Percentiles rank a stretch among this genome's conserved stretches.
Conservation (phyloP, 2,329 filamentous ascomycete genomes). For the Aspergillus eucalypticola region DNA sequence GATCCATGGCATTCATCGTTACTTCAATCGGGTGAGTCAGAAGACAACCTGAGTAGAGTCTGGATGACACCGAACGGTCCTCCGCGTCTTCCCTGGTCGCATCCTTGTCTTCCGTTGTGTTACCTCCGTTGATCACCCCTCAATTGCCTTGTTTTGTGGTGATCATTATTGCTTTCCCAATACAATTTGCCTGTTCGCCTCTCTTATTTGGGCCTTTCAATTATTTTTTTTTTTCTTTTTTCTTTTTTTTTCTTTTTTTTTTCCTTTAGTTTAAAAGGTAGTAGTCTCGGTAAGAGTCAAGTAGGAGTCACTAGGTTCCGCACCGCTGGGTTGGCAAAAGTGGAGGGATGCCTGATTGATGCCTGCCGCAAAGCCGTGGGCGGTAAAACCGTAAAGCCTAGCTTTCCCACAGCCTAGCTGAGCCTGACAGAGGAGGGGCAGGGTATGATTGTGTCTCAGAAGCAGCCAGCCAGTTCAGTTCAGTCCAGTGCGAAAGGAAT, state of each 20-base stretch:
- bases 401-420: neutral
- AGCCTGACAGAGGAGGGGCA: neutral
- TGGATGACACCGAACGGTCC: constrained; percentile 2
- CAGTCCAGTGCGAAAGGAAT: neutral
- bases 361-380: neutral
- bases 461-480: neutral
- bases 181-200: neutral
- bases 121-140: neutral
- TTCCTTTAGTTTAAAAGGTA: too few relatives aligned
- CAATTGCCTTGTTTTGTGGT: neutral
- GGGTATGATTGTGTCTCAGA: neutral
- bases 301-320: neutral
- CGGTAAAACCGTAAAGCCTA: neutral
- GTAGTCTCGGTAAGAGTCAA: neutral
- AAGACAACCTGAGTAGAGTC: neutral
- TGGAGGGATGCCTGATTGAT: neutral
- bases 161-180: neutral
- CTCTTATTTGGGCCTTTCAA: neutral
- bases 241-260: neutral
- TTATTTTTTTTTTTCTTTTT: neutral
- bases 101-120: neutral
- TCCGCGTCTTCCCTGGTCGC: neutral
- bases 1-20: neutral
- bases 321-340: neutral
- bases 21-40: constrained; percentile 1